Percentiles rank a stretch among this genome's conserved stretches.
These are phyloP conservation scores for Wallacemonas collosoma DNA, from an alignment of 208 protist species.

Conservation along the genomic window DNA sequence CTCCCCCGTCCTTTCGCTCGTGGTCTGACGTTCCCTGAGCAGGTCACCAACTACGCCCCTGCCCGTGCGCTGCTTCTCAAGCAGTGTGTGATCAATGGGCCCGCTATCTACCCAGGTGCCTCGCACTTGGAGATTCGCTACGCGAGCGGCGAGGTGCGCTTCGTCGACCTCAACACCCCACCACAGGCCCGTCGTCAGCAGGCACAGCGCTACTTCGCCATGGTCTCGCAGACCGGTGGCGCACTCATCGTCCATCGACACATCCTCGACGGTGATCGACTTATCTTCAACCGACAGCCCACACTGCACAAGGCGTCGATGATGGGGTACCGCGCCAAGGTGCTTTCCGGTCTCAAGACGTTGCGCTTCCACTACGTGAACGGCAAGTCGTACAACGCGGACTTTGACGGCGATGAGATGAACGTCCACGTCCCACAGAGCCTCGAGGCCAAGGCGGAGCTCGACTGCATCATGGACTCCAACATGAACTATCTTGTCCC, in stretches of 20 bases:
- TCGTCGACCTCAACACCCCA: conserved; percentile 76
- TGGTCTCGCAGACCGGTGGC: conserved; percentile 55
- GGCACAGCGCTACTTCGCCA: conserved; percentile 78
- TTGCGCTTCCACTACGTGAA: conserved; percentile 99
- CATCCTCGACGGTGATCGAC: conserved; percentile 96
- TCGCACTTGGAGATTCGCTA: conserved; percentile 93
- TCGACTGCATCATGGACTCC: conserved; percentile 93
- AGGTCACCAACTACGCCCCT: conserved; percentile 73
- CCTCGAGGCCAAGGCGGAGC: conserved; percentile 94
- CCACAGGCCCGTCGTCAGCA: conserved; percentile 78
- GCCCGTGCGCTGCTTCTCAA: conserved; percentile 88
- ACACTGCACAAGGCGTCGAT: conserved; percentile 99
- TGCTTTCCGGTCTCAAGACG: conserved; percentile 95
- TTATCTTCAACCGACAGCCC: conserved; percentile 99
- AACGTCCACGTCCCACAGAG: conserved; percentile 99
- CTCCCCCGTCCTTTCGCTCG: conserved; percentile 94
- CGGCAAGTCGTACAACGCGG: conserved; percentile 99
- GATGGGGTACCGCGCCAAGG: conserved; percentile 96
- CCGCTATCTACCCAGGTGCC: conserved; percentile 97
- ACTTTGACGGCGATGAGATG: conserved; percentile 99
- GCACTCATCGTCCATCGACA: conserved; percentile 96
- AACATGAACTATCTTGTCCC: conserved; percentile 97
- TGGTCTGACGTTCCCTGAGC: conserved; percentile 97
- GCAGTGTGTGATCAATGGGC: conserved; percentile 97
- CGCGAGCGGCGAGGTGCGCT: conserved; percentile 72